Evolutionary conservation across 2,329 filamentous ascomycete species (phyloP).

Genomic region (Chaetomium sp.): DNA sequence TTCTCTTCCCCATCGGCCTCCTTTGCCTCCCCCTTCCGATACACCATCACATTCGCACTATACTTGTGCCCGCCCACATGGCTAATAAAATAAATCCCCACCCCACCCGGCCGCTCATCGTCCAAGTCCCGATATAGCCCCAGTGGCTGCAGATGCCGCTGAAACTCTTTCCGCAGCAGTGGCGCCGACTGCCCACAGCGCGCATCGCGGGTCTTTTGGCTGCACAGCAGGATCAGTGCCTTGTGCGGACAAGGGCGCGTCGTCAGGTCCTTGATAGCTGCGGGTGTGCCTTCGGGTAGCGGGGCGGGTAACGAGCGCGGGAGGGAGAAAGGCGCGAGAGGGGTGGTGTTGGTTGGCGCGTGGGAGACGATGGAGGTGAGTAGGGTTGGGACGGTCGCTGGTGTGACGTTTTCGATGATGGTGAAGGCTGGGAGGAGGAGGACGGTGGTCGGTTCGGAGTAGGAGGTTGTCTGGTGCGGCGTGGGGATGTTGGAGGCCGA

Average conservation of each 20-base stretch:
- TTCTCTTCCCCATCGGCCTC: background rate
- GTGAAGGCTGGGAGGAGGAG: constrained; percentile 81
- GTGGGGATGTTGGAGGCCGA: constrained; percentile 88
- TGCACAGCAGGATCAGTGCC: constrained; percentile 87
- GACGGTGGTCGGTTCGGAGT: constrained; percentile 66
- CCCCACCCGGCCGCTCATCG: constrained; percentile 83
- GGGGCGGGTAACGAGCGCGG: constrained; percentile 30
- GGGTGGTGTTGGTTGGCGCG: constrained; percentile 66
- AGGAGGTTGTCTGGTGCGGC: constrained; percentile 57
- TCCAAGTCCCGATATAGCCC: constrained; percentile 81
- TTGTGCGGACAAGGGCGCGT: constrained; percentile 70
- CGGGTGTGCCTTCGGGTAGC: constrained; percentile 25
- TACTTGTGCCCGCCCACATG: constrained; percentile 98
- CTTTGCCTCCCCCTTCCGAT: constrained; percentile 48
- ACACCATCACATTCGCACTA: constrained; percentile 88
- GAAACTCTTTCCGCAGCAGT: constrained; percentile 78
- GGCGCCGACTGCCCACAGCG: constrained; percentile 93
- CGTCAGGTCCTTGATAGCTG: constrained; percentile 29
- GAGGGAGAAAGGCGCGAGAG: constrained; percentile 41
- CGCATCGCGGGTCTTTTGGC: constrained; percentile 87
- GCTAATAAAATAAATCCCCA: constrained; percentile 92
- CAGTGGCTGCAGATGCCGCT: constrained; percentile 77
- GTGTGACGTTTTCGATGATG: constrained; percentile 76
- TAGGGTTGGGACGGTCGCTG: constrained; percentile 63
- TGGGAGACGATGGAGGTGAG: constrained; percentile 63